Evolutionary conservation across 2,329 filamentous ascomycete species (phyloP).

Genomic region (Sporothrix euskadiensis): DNA sequence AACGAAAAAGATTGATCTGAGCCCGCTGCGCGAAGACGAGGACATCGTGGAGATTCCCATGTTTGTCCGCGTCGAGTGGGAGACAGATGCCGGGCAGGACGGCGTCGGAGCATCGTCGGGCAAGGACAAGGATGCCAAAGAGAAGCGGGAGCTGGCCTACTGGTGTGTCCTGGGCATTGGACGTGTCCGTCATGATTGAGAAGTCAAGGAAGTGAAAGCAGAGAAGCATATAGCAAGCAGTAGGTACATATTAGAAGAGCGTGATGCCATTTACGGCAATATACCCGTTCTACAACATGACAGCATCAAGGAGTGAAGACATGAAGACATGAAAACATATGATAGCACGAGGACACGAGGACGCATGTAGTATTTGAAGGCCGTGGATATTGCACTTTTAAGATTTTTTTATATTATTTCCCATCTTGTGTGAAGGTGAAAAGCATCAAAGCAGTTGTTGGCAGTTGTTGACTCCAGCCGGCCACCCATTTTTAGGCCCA

Average conservation of each 20-base stretch:
- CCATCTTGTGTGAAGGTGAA: constrained; percentile 24
- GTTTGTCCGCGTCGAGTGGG: constrained; percentile 91
- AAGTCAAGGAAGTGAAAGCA: no score
- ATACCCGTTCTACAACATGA: constrained; percentile 1
- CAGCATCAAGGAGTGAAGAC: no score
- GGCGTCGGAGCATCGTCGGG: constrained; percentile 59
- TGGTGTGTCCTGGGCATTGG: constrained; percentile 93
- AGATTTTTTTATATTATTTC: constrained; percentile 27
- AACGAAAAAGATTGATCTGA: constrained; percentile 41
- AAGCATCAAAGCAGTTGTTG: constrained; percentile 3
- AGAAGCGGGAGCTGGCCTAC: constrained; percentile 87
- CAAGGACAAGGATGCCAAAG: constrained; percentile 63
- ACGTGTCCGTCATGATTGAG: constrained; percentile 60
- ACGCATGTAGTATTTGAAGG: neutral
- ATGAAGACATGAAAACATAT: neutral
- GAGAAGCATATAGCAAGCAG: neutral
- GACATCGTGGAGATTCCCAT: constrained; percentile 84
- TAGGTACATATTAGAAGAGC: neutral
- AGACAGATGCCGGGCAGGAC: constrained; percentile 63
- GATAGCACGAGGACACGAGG: neutral
- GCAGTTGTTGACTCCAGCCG: constrained; percentile 10
- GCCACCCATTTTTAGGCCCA: neutral
- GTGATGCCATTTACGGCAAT: constrained; percentile 7
- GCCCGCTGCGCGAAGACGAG: constrained; percentile 59
- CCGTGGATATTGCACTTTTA: constrained; percentile 23